A percentile compares a stretch with the other conserved stretches of the same genome.
phyloP scores from a whole-genome alignment of 805 yeast genomes.

The Novakomyces olei region DNA sequence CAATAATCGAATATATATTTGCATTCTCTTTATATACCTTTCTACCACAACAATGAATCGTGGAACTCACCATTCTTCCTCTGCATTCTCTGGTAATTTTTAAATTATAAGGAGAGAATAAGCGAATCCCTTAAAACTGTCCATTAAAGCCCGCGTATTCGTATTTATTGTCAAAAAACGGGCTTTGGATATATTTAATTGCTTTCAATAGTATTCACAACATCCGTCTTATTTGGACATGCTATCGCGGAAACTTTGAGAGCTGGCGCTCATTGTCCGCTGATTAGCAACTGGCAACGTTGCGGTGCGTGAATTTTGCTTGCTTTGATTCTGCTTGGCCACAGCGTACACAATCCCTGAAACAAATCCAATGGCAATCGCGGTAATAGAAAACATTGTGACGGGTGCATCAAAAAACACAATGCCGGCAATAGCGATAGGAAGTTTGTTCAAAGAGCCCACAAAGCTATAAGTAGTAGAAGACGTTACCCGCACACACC shows the following conservation, averaged over 20 bases:
- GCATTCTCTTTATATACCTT: no score
- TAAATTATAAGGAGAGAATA: no score
- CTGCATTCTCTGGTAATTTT: no score
- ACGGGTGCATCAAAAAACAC: slow-evolving; percentile 86
- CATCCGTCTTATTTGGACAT: no score
- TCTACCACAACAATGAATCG: no score
- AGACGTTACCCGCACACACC: slow-evolving; percentile 98
- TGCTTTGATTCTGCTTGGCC: slow-evolving; percentile 78
- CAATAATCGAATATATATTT: no score
- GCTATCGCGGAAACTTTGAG: slow-evolving; percentile 3
- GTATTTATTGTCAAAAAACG: no score
- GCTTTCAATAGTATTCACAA: no score
- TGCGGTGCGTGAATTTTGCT: slow-evolving; percentile 7
- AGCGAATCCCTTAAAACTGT: no score
- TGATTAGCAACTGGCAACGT: slow-evolving; percentile 6
- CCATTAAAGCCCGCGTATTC: no score
- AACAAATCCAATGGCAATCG: slow-evolving; percentile 78
- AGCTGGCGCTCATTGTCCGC: slow-evolving; percentile 3
- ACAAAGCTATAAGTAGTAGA: slow-evolving; percentile 98
- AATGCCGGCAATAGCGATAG: slow-evolving; percentile 88
- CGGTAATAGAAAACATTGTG: slow-evolving; percentile 74
- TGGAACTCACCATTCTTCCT: no score
- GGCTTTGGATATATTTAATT: no score
- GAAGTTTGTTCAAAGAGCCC: slow-evolving; percentile 94
- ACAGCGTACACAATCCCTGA: slow-evolving; percentile 93